Evolutionary conservation across 208 protist species (phyloP).

Genomic region (Wallacemonas collosoma): DNA sequence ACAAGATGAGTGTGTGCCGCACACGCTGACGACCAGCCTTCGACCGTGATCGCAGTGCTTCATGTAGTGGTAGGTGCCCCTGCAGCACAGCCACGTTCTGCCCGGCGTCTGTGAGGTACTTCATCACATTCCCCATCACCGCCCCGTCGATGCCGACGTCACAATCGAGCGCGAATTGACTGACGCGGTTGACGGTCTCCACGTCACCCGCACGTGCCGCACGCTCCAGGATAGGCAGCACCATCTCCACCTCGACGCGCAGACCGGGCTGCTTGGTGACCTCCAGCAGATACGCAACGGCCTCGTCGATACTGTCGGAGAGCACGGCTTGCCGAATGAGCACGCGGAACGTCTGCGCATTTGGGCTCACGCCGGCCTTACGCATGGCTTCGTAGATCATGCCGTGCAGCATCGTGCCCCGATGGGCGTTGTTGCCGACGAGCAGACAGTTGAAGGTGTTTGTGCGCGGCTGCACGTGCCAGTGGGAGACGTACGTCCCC

Average conservation of each 20-base stretch:
- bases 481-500: slow-evolving; percentile 52
- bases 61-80: slow-evolving; percentile 76
- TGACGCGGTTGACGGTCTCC: slow-evolving; percentile 73
- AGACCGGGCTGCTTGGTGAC: slow-evolving; percentile 59
- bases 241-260: slow-evolving; percentile 89
- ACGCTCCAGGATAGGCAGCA: slow-evolving; percentile 80
- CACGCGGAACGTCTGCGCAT: slow-evolving; percentile 71
- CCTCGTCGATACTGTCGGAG: slow-evolving; percentile 78
- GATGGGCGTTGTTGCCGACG: slow-evolving; percentile 36
- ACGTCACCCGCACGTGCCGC: slow-evolving; percentile 77
- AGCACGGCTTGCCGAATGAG: slow-evolving; percentile 84
- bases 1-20: slow-evolving; percentile 54
- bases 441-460: slow-evolving; percentile 81
- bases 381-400: slow-evolving; percentile 64
- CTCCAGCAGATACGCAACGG: slow-evolving; percentile 70
- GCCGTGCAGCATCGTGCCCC: slow-evolving; percentile 62
- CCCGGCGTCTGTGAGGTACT: slow-evolving; percentile 68
- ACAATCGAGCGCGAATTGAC: slow-evolving; percentile 79
- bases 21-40: slow-evolving; percentile 73
- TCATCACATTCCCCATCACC: slow-evolving; percentile 71
- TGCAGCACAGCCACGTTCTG: slow-evolving; percentile 72
- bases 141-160: slow-evolving; percentile 79
- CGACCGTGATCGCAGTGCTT: slow-evolving; percentile 78
- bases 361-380: slow-evolving; percentile 62
- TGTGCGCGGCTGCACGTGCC: slow-evolving; percentile 62